Evolutionary conservation across 1,284 basidiomycete species (phyloP).

Genomic region (Vanrija pseudolonga): DNA sequence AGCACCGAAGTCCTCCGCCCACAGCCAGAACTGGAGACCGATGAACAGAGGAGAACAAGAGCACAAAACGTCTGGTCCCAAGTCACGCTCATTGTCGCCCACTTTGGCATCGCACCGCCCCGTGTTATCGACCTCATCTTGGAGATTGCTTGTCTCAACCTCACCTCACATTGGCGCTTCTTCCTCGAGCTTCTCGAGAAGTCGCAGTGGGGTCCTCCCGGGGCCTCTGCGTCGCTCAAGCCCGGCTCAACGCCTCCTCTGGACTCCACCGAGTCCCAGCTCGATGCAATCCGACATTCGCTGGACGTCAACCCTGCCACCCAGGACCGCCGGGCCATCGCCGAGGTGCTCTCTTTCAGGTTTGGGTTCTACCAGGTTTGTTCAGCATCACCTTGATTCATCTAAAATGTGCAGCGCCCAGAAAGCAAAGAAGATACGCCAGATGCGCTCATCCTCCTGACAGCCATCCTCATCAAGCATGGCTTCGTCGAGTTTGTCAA

Average conservation of each 20-base stretch:
- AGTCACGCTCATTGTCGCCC: constrained; percentile 83
- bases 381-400: constrained; percentile 18
- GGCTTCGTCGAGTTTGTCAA: constrained; percentile 80
- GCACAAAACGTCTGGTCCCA: constrained; percentile 76
- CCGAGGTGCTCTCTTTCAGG: constrained; percentile 94
- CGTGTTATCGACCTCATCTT: constrained; percentile 89
- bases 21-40: constrained; percentile 1
- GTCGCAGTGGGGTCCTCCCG: neutral
- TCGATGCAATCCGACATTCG: constrained; percentile 43
- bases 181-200: constrained; percentile 73
- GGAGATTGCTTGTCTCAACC: constrained; percentile 79
- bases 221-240: neutral
- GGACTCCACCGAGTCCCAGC: constrained; percentile 24
- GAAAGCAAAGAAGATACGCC: constrained; percentile 59
- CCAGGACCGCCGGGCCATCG: constrained; percentile 62
- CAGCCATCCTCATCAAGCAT: constrained; percentile 84
- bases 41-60: constrained; percentile 2
- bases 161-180: constrained; percentile 82
- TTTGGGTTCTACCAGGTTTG: constrained; percentile 79
- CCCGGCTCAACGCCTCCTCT: neutral
- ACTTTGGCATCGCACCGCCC: constrained; percentile 93
- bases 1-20: constrained; percentile 55
- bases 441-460: constrained; percentile 70
- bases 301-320: constrained; percentile 32
- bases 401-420: neutral